A percentile compares a stretch with the other conserved stretches of the same genome.
phyloP scores from a whole-genome alignment of 805 yeast species.

The Torulaspora quercuum region DNA sequence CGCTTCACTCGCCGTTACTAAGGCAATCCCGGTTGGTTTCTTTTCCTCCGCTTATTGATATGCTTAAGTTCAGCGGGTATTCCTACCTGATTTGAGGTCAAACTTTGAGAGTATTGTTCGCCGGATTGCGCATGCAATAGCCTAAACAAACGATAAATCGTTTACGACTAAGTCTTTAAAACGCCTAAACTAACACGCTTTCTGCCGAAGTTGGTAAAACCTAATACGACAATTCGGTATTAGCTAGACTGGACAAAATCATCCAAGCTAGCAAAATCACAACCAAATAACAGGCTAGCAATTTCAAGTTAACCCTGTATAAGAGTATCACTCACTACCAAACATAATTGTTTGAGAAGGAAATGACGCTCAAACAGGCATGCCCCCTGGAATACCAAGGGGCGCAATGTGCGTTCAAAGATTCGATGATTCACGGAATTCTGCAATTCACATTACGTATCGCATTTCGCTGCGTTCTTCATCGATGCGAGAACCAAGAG shows the following conservation, averaged over 20 bases:
- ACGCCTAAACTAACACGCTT: constrained; percentile 10
- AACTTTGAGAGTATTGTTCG: constrained; percentile 28
- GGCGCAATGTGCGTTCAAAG: constrained; percentile 48
- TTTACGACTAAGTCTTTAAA: constrained; percentile 4
- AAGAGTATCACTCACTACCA: constrained; percentile 36
- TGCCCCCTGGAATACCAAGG: constrained; percentile 39
- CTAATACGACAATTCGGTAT: constrained; percentile 22
- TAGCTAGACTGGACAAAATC: constrained; percentile 16
- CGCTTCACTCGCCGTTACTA: constrained; percentile 44
- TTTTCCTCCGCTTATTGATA: constrained; percentile 45
- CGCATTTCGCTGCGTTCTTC: constrained; percentile 47
- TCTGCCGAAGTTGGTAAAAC: constrained; percentile 22
- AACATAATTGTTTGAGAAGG: constrained; percentile 35
- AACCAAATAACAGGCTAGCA: constrained; percentile 26
- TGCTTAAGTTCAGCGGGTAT: constrained; percentile 46
- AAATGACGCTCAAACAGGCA: constrained; percentile 43
- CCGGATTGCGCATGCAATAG: constrained; percentile 11
- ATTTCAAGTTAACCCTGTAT: constrained; percentile 33
- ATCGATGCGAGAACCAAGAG: constrained; percentile 46
- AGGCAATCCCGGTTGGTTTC: constrained; percentile 46
- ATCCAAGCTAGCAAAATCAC: constrained; percentile 14
- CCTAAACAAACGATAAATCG: constrained; percentile 1
- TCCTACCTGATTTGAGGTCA: constrained; percentile 41
- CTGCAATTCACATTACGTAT: constrained; percentile 39
- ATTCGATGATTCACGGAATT: constrained; percentile 43